Conservation (phyloP, 768 basidiomycete genomes). For the Hemileccinum impolitum region DNA sequence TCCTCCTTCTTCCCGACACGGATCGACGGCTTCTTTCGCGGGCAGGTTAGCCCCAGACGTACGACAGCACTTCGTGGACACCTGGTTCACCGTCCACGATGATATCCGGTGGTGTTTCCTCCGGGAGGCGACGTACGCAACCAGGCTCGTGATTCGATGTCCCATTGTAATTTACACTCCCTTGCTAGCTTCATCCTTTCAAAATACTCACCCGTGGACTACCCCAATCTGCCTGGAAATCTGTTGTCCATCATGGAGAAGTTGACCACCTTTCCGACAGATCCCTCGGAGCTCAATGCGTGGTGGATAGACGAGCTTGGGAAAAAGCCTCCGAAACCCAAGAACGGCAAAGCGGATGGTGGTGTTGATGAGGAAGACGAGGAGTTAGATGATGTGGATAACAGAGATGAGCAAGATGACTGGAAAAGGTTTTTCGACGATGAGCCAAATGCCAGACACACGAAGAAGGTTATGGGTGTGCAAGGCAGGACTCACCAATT, state of each 20-base stretch:
- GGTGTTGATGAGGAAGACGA: slow-evolving; percentile 33
- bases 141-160: neutral
- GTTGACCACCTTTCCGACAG: slow-evolving; percentile 72
- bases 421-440: slow-evolving; percentile 88
- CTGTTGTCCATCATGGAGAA: slow-evolving; percentile 64
- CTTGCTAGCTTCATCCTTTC: slow-evolving; percentile 23
- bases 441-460: slow-evolving; percentile 36
- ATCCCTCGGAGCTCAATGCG: slow-evolving; percentile 59
- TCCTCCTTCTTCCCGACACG: slow-evolving; percentile 44
- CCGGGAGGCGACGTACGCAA: slow-evolving; percentile 63
- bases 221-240: slow-evolving; percentile 44
- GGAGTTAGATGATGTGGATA: slow-evolving; percentile 32
- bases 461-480: slow-evolving; percentile 36
- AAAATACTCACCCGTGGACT: slow-evolving; percentile 26
- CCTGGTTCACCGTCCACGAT: slow-evolving; percentile 74
- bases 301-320: slow-evolving; percentile 80
- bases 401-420: slow-evolving; percentile 48
- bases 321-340: slow-evolving; percentile 50
- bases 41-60: slow-evolving; percentile 56
- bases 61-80: slow-evolving; percentile 58
- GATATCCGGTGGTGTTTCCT: slow-evolving; percentile 91
- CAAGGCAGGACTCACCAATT: slow-evolving; percentile 55
- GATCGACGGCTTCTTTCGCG: slow-evolving; percentile 22
- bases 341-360: slow-evolving; percentile 40
- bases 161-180: neutral